Evolutionary conservation across 805 yeast genomes (phyloP), one percentile per base, ranked within the genome.

Genomic region (Metschnikowia similis): DNA sequence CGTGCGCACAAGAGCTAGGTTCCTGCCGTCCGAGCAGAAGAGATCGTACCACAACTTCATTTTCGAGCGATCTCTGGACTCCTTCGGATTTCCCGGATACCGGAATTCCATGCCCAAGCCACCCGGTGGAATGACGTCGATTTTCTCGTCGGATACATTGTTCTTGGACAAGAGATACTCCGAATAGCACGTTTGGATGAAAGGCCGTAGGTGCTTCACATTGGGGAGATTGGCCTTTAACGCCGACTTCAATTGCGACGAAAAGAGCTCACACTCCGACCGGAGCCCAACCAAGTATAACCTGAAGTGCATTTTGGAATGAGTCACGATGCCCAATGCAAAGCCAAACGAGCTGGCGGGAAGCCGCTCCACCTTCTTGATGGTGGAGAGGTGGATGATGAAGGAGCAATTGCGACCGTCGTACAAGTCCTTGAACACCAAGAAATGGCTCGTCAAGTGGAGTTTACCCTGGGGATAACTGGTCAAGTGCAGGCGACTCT

Each of bases 41-140:
- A 87, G 86, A 61, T 92, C 97, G 62, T 88, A 89, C 99, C 99
- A 94, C 48, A 90, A 72, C 58, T 92, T 84, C 79, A 92, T 81
- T 57, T 91, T 92, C 5, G 90, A 75, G 58, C 88, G 85, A 62
- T 92, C 97, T 48, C 89, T 81, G 45, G 82, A 70, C 52, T 83
- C 83, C 52, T 79, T 79, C 3, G 95, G 79, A 63, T 89, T 89
- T 0, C 99, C 99, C 0, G 99, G 99, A 64, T 84, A 94, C 56
- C 87, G 85, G 69, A 83, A 92, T 10, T 70, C 69, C 61, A 86
- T 79, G 0, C 99, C 99, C 26, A 94, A 72, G 0, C 99, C 99
- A 26, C 95, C 95, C 8, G 74, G 70, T 0, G 95, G 90, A 0
- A 89, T 81, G 4, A 63, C 63, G 1, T 76, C 75, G 8, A 81